Evolutionary conservation across 805 yeast species (phyloP).

Genomic region (Naumovozyma baii): DNA sequence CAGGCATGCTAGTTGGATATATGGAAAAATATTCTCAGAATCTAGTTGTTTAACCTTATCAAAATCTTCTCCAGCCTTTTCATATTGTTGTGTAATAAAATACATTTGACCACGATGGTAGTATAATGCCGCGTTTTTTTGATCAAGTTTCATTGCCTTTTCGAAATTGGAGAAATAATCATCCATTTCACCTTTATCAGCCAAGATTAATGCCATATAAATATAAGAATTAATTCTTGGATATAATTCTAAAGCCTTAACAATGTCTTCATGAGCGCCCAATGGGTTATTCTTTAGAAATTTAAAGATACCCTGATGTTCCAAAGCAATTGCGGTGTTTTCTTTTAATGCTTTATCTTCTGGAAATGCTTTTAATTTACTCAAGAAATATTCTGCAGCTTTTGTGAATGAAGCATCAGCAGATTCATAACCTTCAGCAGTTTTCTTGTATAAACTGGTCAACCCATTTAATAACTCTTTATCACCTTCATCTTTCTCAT

Average conservation of each 20-base stretch:
- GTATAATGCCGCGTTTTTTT: conserved; percentile 67
- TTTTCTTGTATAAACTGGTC: conserved; percentile 39
- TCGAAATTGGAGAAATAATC: conserved; percentile 62
- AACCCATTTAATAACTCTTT: conserved; percentile 57
- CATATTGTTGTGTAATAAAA: conserved; percentile 67
- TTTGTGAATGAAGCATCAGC: conserved; percentile 40
- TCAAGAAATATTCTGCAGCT: conserved; percentile 42
- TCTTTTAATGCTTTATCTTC: conserved; percentile 25
- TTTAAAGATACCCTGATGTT: conserved; percentile 69
- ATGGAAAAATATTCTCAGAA: conserved; percentile 70
- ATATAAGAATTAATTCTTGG: conserved; percentile 78
- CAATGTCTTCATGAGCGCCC: conserved; percentile 52
- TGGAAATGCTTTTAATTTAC: conserved; percentile 16
- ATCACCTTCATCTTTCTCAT: conserved; percentile 51
- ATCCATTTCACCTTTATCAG: conserved; percentile 66
- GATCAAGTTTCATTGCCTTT: conserved; percentile 55
- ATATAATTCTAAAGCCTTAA: conserved; percentile 49
- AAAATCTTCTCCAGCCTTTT: conserved; percentile 63
- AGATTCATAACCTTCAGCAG: conserved; percentile 29
- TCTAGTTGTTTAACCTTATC: conserved; percentile 63
- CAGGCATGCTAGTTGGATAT: conserved; percentile 85
- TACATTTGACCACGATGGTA: conserved; percentile 90
- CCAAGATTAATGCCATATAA: conserved; percentile 67
- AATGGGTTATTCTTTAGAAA: conserved; percentile 68
- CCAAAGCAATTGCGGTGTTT: conserved; percentile 60